A percentile compares a stretch with the other conserved stretches of the same genome.
phyloP scores from a whole-genome alignment of 108 stramenopile species.

The Hondaea fermentalgiana region DNA sequence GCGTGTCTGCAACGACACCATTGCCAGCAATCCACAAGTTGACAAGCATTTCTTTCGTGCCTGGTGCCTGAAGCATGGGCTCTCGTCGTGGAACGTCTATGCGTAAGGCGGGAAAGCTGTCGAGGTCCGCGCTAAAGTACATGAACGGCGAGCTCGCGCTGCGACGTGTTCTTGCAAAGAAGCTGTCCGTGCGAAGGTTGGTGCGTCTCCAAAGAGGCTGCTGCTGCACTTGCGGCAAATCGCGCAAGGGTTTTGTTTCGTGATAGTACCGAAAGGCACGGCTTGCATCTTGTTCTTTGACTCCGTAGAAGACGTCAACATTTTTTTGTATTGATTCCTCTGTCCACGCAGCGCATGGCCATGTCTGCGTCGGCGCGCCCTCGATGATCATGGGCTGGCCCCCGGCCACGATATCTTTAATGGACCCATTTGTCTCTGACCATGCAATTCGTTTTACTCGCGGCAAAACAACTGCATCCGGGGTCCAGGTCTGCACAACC shows the following conservation, averaged over 20 bases:
- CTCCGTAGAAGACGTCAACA: not conserved
- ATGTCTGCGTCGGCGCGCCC: not conserved
- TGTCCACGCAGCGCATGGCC: not conserved
- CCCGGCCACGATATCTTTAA: not conserved
- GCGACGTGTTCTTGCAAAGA: not conserved
- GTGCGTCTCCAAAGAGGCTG: not conserved
- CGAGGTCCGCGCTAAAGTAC: constrained; percentile 11
- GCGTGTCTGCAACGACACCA: not conserved
- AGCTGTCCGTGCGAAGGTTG: not conserved
- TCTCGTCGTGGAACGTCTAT: not conserved
- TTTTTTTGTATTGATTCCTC: not conserved
- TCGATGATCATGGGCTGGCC: not conserved
- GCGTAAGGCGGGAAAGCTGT: not conserved
- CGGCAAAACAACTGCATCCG: too few species aligned
- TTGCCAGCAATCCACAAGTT: not conserved
- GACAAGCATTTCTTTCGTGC: not conserved
- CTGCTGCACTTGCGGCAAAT: not conserved
- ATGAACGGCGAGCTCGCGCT: not conserved
- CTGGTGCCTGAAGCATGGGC: not conserved
- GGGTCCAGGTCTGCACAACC: too few species aligned
- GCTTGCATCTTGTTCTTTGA: not conserved
- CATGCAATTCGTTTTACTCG: too few species aligned
- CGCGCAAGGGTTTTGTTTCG: not conserved
- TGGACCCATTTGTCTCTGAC: not conserved
- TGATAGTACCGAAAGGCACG: not conserved